Conservation (phyloP, 164 flowering plant species). For the Amborella trichopoda region DNA sequence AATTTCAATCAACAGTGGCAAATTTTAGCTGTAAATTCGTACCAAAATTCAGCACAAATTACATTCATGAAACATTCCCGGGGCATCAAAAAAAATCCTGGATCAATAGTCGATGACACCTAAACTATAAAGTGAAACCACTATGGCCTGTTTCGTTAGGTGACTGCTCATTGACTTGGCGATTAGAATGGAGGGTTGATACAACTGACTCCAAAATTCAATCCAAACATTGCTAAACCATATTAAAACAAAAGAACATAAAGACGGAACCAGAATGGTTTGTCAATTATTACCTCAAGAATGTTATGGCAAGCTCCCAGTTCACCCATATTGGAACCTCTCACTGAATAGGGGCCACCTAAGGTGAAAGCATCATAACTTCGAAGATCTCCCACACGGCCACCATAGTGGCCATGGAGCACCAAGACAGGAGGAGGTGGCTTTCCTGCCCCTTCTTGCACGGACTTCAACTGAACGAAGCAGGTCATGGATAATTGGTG, state of each 20-base stretch:
- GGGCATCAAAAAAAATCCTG: too few relatives aligned
- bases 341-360: slow-evolving; percentile 95
- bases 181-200: too few relatives aligned
- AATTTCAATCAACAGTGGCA: too few relatives aligned
- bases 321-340: slow-evolving; percentile 99
- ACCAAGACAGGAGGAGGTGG: slow-evolving; percentile 95
- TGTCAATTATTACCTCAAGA: slow-evolving; percentile 55
- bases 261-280: background rate
- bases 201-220: too few relatives aligned
- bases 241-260: background rate
- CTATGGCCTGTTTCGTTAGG: too few relatives aligned
- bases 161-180: too few relatives aligned
- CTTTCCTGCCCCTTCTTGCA: slow-evolving; percentile 88
- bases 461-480: slow-evolving; percentile 73
- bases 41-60: too few relatives aligned
- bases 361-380: slow-evolving; percentile 98
- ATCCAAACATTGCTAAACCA: too few relatives aligned
- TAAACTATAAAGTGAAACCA: too few relatives aligned
- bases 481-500: slow-evolving; percentile 80
- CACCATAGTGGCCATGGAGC: slow-evolving; percentile 95
- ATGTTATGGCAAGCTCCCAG: slow-evolving; percentile 94
- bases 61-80: too few relatives aligned
- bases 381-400: slow-evolving; percentile 97
- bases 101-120: too few relatives aligned
- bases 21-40: too few relatives aligned